Base-by-base conservation (phyloP, 495 filamentous ascomycete genomes). In the Daldinia childiae region DNA sequence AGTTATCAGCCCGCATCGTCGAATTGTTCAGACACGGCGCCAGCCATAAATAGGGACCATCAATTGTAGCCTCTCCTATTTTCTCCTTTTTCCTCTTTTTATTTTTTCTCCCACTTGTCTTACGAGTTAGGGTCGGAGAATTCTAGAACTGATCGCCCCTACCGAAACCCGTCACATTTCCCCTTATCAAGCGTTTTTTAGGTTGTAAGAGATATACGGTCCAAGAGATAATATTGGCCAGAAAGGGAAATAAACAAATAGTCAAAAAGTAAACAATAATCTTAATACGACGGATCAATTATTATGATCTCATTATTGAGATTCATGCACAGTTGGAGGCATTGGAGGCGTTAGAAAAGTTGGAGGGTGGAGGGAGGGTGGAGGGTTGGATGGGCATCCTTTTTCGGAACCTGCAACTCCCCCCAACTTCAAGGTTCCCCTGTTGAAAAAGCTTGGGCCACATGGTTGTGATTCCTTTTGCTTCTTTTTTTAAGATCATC, bases 251-350 rank as follows among this genome's bases (percentile, higher is more conserved):
- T 71, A 74, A 71, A 67, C 8, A 70, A 71, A 74, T 59, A 69
- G n/a, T 55, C 56, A 29, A 14, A 48, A 72, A 67, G 62, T 73
- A 73, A 74, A 71, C 59, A 74, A 66, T 59, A 74, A 71, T 71
- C 58, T 74, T 60, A 74, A 71, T 74, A 74, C 72, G 64, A 74
- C 57, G 55, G 55, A 34, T 15, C 63, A 68, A 63, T 21, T 74
- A 61, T 69, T 71, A 62, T 57, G 55, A 68, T 71, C 64, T 71
- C 64, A 71, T 71, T 68, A 64, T 71, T 61, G 32, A 74, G 57
- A 66, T 74, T 74, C 63, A 74, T 74, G 71, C 71, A 45, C 60
- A 27, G 50, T 62, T 56, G 39, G n/a, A 39, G 43, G 43, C 26
- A 19, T 60, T 21, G 17, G 52, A 12, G 29, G 29, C 27, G n/a